Evolutionary conservation across 176 grass and related monocot genomes (phyloP).

Genomic region (Triticum dicoccoides): DNA sequence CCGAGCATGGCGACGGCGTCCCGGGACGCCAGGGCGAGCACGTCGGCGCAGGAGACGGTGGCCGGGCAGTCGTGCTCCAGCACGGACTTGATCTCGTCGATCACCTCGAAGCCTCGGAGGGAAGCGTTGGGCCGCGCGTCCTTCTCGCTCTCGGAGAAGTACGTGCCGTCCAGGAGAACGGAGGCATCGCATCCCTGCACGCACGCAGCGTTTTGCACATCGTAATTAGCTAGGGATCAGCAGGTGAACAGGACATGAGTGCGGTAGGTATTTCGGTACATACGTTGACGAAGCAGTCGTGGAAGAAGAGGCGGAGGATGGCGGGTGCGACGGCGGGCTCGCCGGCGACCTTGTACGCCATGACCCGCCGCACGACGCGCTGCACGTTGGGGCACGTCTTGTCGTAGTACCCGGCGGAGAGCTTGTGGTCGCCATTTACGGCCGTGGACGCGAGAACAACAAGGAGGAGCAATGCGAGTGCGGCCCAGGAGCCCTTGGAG

Average conservation of each 20-base stretch:
- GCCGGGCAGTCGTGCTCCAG: conserved; percentile 50
- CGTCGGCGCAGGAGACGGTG: conserved; percentile 61
- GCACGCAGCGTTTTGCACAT: background rate
- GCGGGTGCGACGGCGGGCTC: conserved; percentile 50
- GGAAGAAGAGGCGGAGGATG: conserved; percentile 79
- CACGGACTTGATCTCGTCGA: conserved; percentile 59
- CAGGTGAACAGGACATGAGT: no score
- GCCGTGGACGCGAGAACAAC: background rate
- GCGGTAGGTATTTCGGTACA: no score
- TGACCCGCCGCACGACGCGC: conserved; percentile 26
- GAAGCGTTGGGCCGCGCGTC: conserved; percentile 34
- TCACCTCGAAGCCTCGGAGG: conserved; percentile 40
- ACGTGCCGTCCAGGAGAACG: conserved; percentile 43
- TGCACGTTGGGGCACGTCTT: conserved; percentile 43
- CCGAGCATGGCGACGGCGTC: conserved; percentile 60
- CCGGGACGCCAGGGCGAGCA: conserved; percentile 45
- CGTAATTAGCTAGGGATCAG: background rate
- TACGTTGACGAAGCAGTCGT: conserved; percentile 74
- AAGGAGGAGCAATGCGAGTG: background rate
- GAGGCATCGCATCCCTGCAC: conserved; percentile 62
- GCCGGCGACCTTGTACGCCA: conserved; percentile 27
- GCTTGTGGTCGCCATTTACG: background rate
- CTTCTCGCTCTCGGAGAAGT: conserved; percentile 44
- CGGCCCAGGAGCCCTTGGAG: background rate
- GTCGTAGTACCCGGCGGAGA: conserved; percentile 44